These are phyloP conservation scores for Alisma plantagoaquatica DNA, from an alignment of 106 monocot genomes.

Conservation along the genomic window DNA sequence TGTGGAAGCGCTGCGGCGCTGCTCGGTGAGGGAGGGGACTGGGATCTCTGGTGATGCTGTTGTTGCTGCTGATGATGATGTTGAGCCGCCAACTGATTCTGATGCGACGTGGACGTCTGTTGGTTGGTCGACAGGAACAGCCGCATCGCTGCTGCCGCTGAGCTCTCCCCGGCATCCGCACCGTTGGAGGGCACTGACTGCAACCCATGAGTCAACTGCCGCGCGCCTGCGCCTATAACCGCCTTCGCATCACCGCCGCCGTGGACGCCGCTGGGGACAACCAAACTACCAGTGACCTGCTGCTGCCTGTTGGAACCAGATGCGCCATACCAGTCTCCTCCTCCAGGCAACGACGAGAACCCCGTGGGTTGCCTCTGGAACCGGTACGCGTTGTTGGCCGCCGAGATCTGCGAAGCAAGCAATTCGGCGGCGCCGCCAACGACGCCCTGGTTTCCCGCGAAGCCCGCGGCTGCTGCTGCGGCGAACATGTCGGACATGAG, in stretches of 20 bases:
- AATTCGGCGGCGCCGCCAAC: constrained; percentile 62
- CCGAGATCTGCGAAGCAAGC: constrained; percentile 44
- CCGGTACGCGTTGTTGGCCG: constrained; percentile 11
- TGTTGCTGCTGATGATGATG: constrained; percentile 14
- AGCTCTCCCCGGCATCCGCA: constrained; percentile 5
- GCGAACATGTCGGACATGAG: constrained; percentile 89
- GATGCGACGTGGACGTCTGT: constrained; percentile 20
- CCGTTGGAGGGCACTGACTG: background rate
- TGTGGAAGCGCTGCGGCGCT: background rate
- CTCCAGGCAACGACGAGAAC: too few relatives aligned
- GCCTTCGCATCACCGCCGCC: too few relatives aligned
- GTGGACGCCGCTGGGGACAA: too few relatives aligned
- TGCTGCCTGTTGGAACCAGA: constrained; percentile 1
- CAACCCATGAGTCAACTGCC: too few relatives aligned
- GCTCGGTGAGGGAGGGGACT: constrained; percentile 12
- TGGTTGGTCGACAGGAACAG: constrained; percentile 47
- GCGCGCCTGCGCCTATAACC: too few relatives aligned
- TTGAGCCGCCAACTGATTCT: background rate
- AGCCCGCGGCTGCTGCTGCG: constrained; percentile 10
- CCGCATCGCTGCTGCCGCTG: constrained; percentile 44
- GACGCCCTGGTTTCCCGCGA: too few relatives aligned
- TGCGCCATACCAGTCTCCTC: constrained; percentile 16
- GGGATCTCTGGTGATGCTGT: constrained; percentile 3
- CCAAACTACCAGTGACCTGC: too few relatives aligned
- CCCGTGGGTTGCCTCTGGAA: background rate